Evolutionary conservation across 2,329 filamentous ascomycete genomes (phyloP), one percentile per base, ranked within the genome.

Genomic region (Atkinsonella texensis): DNA sequence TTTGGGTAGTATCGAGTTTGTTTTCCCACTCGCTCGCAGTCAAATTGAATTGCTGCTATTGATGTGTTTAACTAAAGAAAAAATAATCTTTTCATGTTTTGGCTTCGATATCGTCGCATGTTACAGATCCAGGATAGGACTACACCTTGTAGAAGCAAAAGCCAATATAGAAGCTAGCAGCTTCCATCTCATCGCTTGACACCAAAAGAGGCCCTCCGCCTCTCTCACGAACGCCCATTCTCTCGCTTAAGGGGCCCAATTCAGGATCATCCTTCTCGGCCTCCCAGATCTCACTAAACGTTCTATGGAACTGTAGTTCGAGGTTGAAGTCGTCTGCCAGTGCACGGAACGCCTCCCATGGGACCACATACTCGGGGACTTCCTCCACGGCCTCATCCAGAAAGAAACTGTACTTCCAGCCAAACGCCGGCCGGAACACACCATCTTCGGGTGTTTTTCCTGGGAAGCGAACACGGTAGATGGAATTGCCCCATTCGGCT

Each of bases 361-460:
- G 93, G 1, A 98, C 93, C 1, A 98, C 91, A 65, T 95, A 98
- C 71, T 98, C 93, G 2, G 93, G 91, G 8, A 95, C 88, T 63
- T 90, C 87, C 66, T 97, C 91, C 18, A 98, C 93, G 0, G 93
- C 93, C 70, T 98, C 93, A 61, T 93, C 84, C 52, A 98, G 81
- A 67, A 89, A 95, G 73, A 95, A 98, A 63, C 83, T 95, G 71
- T 98, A 98, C 68, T 93, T 95, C 90, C 93, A 97, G 48, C 91
- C 93, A 64, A 89, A 97, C 0, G 93, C 89, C 5, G 93, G 93
- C 5, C 93, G 83, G 71, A 98, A 98, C 33, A 93, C 77, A 50
- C 93, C 93, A 64, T 96, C 89, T 18, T 81, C 76, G 4, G 90
- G 89, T 0, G 88, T 89, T 62, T 84, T 77, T 20, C 85, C 85